phyloP scores from a whole-genome alignment of 352 stramenopile species.

The Phytophthora pisi region DNA sequence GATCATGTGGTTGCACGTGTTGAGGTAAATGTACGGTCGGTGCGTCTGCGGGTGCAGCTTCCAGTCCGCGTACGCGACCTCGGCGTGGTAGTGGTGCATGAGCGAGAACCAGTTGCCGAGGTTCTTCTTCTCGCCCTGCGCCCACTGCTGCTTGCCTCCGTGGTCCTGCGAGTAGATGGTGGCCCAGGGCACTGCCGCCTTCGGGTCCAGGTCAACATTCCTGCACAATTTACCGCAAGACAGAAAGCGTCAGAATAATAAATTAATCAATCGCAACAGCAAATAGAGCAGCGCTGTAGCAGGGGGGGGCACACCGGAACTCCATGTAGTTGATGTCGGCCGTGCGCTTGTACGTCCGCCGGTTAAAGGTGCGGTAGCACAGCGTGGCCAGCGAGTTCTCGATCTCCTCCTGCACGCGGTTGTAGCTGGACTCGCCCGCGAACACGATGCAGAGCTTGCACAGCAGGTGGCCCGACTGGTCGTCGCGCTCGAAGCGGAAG shows the following conservation, averaged over 20 bases:
- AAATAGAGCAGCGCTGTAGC: not conserved
- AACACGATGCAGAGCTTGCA: conserved; percentile 88
- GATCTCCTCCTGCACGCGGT: conserved; percentile 66
- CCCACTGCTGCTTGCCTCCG: conserved; percentile 78
- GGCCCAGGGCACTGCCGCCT: conserved; percentile 51
- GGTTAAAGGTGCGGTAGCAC: conserved; percentile 87
- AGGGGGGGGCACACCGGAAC: conserved; percentile 47
- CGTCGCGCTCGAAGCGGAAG: conserved; percentile 79
- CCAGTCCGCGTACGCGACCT: conserved; percentile 62
- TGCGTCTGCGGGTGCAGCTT: conserved; percentile 41
- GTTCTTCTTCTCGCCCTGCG: conserved; percentile 84
- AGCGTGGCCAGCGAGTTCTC: conserved; percentile 83
- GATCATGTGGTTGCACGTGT: conserved; percentile 92
- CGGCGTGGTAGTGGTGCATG: conserved; percentile 86
- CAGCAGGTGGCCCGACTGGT: conserved; percentile 47
- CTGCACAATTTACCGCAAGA: conserved; percentile 26
- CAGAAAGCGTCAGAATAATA: not conserved
- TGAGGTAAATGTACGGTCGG: conserved; percentile 82
- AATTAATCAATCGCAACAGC: not conserved
- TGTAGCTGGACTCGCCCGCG: conserved; percentile 85
- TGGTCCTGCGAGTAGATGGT: conserved; percentile 80
- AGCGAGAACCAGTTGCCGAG: conserved; percentile 88
- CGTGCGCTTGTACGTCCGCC: conserved; percentile 85
- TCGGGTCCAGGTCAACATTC: conserved; percentile 64
- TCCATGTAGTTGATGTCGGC: conserved; percentile 92